Conservation (phyloP, 1,284 basidiomycete species). For the Microbotryum silenes-acaulis region DNA sequence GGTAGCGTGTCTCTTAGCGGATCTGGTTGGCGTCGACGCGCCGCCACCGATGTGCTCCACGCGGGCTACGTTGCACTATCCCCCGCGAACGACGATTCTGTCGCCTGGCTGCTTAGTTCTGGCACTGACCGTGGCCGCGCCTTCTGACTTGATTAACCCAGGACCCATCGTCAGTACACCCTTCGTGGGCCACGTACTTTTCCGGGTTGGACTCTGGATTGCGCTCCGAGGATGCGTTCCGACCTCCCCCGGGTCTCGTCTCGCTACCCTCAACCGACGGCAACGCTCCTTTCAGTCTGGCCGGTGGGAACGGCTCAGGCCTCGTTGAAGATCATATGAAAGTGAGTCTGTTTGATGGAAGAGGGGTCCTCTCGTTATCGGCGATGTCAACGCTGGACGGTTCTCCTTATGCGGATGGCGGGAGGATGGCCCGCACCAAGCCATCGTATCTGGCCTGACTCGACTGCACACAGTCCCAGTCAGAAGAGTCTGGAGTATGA, state of each 20-base stretch:
- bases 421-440: neutral
- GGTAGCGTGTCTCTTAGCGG: no score
- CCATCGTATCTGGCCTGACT: neutral
- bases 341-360: slow-evolving; percentile 45
- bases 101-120: neutral
- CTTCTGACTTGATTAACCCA: neutral
- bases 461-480: neutral
- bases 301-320: slow-evolving; percentile 51
- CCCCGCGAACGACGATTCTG: neutral
- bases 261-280: slow-evolving; percentile 59
- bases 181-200: slow-evolving; percentile 94
- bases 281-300: slow-evolving; percentile 67
- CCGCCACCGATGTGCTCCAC: no score
- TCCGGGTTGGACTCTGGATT: slow-evolving; percentile 84
- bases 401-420: neutral
- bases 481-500: neutral
- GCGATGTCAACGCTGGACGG: neutral
- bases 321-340: slow-evolving; percentile 92
- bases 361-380: neutral
- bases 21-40: no score
- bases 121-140: neutral
- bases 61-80: neutral
- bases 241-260: slow-evolving; percentile 54
- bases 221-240: slow-evolving; percentile 72
- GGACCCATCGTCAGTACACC: slow-evolving; percentile 81